Evolutionary conservation across 176 grass and related monocot species (phyloP).

Genomic region (Cocos nucifera): DNA sequence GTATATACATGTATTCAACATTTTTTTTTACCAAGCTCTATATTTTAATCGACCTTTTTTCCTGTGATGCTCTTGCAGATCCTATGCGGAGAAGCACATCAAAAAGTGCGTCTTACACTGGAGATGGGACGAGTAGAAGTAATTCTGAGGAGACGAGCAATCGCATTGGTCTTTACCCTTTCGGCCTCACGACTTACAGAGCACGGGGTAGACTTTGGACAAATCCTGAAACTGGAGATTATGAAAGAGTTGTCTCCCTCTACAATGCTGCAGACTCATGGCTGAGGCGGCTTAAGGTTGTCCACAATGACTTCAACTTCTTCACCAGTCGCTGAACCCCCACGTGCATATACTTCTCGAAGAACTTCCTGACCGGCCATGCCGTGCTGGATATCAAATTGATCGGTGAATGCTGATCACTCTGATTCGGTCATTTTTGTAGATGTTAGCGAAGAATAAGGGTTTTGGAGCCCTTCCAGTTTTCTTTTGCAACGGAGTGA

Average conservation of each 20-base stretch:
- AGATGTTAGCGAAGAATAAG: too few species aligned
- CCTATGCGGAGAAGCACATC: not conserved
- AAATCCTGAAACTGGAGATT: slow-evolving; percentile 21
- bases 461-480: too few species aligned
- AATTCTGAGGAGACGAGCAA: not conserved
- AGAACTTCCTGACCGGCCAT: too few species aligned
- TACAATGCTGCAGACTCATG: slow-evolving; percentile 41
- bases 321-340: slow-evolving; percentile 17
- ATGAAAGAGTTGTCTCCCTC: slow-evolving; percentile 28
- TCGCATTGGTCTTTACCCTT: slow-evolving; percentile 27
- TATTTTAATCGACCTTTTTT: not conserved
- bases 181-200: slow-evolving; percentile 55
- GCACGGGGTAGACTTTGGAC: slow-evolving; percentile 30
- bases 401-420: too few species aligned
- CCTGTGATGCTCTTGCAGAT: not conserved
- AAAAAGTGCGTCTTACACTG: not conserved
- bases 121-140: not conserved
- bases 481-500: too few species aligned
- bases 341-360: too few species aligned
- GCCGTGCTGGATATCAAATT: too few species aligned
- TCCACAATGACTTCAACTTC: slow-evolving; percentile 63
- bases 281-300: slow-evolving; percentile 32
- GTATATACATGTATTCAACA: too few species aligned
- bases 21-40: too few species aligned
- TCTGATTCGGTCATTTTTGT: too few species aligned